Evolutionary conservation across 1,139 yeast genomes (phyloP).

Genomic region (Lodderomyces orthopsilosis): DNA sequence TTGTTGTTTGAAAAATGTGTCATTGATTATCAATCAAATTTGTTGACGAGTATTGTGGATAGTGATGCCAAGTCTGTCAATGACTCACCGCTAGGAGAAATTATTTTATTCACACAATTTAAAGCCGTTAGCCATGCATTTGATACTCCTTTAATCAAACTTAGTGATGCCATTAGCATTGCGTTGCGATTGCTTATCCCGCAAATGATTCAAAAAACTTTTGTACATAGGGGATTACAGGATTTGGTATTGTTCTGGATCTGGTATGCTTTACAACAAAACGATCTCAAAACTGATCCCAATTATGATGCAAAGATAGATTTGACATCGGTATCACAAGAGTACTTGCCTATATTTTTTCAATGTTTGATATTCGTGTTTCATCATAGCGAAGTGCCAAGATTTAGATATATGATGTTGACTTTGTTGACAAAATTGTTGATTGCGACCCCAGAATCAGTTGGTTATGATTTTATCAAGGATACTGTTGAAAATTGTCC

Average conservation of each 20-base stretch:
- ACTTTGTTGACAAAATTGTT: slow-evolving; percentile 57
- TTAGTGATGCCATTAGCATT: slow-evolving; percentile 34
- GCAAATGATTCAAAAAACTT: slow-evolving; percentile 30
- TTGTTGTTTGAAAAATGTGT: slow-evolving; percentile 34
- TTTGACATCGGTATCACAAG: slow-evolving; percentile 30
- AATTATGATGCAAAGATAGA: slow-evolving; percentile 18
- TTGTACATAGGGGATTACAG: slow-evolving; percentile 21
- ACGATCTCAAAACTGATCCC: slow-evolving; percentile 19
- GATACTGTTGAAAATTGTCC: slow-evolving; percentile 74
- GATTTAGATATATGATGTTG: slow-evolving; percentile 29
- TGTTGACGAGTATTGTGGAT: slow-evolving; percentile 26
- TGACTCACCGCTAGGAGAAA: slow-evolving; percentile 31
- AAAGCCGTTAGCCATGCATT: slow-evolving; percentile 9
- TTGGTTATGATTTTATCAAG: slow-evolving; percentile 56
- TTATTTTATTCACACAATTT: slow-evolving; percentile 24
- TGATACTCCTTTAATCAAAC: slow-evolving; percentile 19
- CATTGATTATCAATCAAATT: slow-evolving; percentile 33
- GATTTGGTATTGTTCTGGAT: slow-evolving; percentile 39
- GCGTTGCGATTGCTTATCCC: slow-evolving; percentile 38
- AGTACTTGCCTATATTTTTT: slow-evolving; percentile 30
- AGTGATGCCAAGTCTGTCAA: slow-evolving; percentile 25
- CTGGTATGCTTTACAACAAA: slow-evolving; percentile 37
- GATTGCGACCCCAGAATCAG: slow-evolving; percentile 53
- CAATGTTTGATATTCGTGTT: slow-evolving; percentile 30
- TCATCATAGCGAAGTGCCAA: slow-evolving; percentile 15